Evolutionary conservation across 1,139 yeast genomes (phyloP).

Genomic region (Lipomyces yarrowii): DNA sequence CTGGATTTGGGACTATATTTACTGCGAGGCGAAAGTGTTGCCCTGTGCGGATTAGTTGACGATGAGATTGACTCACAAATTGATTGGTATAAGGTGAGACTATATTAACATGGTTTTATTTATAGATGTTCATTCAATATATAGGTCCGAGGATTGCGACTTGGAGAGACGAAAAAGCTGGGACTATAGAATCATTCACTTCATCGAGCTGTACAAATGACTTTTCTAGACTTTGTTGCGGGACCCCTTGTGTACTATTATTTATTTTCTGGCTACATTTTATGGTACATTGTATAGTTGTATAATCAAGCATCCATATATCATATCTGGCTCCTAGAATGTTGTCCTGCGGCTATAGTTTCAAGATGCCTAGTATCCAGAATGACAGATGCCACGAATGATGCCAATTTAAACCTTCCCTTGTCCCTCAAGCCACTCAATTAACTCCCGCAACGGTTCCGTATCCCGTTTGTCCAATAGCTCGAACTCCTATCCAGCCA

Average conservation of each 20-base stretch:
- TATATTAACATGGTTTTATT: neutral
- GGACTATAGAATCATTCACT: conserved; percentile 7
- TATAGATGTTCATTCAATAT: neutral
- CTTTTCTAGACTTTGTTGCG: neutral
- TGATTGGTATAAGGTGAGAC: conserved; percentile 58
- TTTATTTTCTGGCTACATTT: neutral
- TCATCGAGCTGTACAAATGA: neutral
- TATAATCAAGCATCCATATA: neutral
- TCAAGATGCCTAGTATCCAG: neutral
- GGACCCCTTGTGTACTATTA: neutral
- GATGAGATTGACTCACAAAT: conserved; percentile 52
- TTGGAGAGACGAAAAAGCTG: conserved; percentile 19
- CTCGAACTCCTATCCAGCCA: conserved; percentile 57
- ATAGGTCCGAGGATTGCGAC: conserved; percentile 27
- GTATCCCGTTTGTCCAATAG: conserved; percentile 77
- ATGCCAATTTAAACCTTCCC: conserved; percentile 61
- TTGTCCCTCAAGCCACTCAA: conserved; percentile 78
- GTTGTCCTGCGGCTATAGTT: neutral
- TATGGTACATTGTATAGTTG: neutral
- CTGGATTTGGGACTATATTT: conserved; percentile 66
- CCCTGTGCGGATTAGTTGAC: conserved; percentile 72
- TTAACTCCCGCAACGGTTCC: conserved; percentile 74
- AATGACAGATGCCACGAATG: neutral
- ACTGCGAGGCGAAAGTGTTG: conserved; percentile 82
- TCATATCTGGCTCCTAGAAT: neutral